These are phyloP conservation scores for Bathelium albidoporum DNA, from an alignment of 495 filamentous ascomycete genomes.

Conservation along the genomic window DNA sequence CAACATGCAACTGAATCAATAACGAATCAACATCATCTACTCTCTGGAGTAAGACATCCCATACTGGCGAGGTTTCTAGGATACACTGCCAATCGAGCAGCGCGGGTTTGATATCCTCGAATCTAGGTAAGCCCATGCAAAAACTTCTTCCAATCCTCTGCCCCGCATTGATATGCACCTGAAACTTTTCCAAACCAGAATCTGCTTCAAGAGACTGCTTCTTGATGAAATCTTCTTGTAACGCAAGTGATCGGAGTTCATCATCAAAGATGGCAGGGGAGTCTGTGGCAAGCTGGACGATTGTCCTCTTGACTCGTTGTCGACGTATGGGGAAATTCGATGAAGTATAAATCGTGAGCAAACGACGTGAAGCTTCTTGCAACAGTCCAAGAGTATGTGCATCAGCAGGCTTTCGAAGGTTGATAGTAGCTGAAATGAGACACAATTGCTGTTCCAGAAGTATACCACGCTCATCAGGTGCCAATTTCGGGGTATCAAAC, in stretches of 20 bases:
- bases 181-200: slow-evolving; percentile 39
- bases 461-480: slow-evolving; percentile 32
- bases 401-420: slow-evolving; percentile 11
- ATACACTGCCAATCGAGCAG: slow-evolving; percentile 45
- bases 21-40: slow-evolving; percentile 54
- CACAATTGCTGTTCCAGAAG: slow-evolving; percentile 50
- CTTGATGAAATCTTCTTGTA: not conserved
- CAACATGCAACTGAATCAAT: slow-evolving; percentile 50
- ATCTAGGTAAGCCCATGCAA: slow-evolving; percentile 27
- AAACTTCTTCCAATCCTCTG: not conserved
- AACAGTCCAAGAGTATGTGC: not conserved
- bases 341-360: slow-evolving; percentile 22
- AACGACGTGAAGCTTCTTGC: slow-evolving; percentile 2
- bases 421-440: slow-evolving; percentile 20
- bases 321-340: slow-evolving; percentile 24
- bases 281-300: slow-evolving; percentile 14
- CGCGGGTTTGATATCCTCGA: slow-evolving; percentile 39
- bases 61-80: slow-evolving; percentile 38
- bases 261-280: not conserved
- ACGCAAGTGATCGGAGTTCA: not conserved
- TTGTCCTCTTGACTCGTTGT: slow-evolving; percentile 15
- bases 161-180: slow-evolving; percentile 49
- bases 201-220: slow-evolving; percentile 41
- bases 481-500: slow-evolving; percentile 37
- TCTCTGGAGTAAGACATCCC: slow-evolving; percentile 40